These are phyloP conservation scores for Clathrospora elynae DNA, from an alignment of 2,329 filamentous ascomycete species.

Conservation along the genomic window DNA sequence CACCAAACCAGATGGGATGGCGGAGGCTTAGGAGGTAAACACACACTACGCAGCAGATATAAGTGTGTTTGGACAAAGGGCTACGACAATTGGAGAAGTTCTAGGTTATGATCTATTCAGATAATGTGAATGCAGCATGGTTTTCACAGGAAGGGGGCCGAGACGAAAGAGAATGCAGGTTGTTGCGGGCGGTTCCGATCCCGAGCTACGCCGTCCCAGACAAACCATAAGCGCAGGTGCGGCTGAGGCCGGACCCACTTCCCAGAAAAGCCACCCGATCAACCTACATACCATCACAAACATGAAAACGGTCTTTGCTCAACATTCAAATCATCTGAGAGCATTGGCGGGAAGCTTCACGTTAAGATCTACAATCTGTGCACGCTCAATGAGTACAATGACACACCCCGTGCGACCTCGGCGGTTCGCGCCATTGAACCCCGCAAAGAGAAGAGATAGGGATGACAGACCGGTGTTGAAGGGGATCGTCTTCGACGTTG, in stretches of 20 bases:
- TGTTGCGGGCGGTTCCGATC: too few relatives aligned
- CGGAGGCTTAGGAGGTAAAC: too few relatives aligned
- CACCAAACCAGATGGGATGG: too few relatives aligned
- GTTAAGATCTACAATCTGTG: background rate
- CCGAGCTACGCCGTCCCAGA: conserved; percentile 9
- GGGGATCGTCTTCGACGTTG: conserved; percentile 85
- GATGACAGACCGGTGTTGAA: conserved; percentile 54
- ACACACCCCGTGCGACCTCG: conserved; percentile 40
- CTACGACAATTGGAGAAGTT: too few relatives aligned
- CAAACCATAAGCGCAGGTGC: conserved; percentile 1
- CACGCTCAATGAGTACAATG: conserved; percentile 19
- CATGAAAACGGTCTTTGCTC: conserved; percentile 9
- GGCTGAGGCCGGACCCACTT: conserved; percentile 13
- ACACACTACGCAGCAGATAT: too few relatives aligned
- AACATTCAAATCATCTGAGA: conserved; percentile 7
- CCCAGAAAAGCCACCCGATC: conserved; percentile 7
- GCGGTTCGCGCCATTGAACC: conserved; percentile 58
- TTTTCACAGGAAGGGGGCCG: too few relatives aligned
- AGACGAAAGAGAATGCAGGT: too few relatives aligned
- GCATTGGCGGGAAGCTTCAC: background rate
- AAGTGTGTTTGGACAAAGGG: too few relatives aligned
- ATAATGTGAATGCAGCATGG: too few relatives aligned
- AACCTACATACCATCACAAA: conserved; percentile 4
- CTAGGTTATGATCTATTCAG: too few relatives aligned
- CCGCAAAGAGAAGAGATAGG: conserved; percentile 31